Conservation (phyloP, 176 grass and related monocot species). For the Thalia dealbata region DNA sequence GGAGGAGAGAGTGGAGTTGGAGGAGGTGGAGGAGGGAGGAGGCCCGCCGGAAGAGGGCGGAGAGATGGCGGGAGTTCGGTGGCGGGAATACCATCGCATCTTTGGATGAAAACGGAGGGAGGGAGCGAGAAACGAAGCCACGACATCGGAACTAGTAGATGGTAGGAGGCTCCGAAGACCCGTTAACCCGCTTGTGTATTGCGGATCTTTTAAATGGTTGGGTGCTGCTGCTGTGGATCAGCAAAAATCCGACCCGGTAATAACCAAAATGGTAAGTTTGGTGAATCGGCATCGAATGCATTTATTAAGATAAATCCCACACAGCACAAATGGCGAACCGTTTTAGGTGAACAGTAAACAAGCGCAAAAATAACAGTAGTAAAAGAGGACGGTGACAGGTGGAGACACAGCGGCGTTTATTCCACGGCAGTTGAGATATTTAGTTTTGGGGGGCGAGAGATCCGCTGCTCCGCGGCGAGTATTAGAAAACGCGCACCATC, state of each 20-base stretch:
- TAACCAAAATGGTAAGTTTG: no score
- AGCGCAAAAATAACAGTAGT: no score
- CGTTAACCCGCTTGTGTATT: not conserved
- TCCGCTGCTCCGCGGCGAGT: not conserved
- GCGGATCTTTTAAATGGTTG: not conserved
- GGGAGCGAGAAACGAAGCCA: not conserved
- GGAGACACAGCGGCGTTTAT: not conserved
- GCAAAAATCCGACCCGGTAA: no score
- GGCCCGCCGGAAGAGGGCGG: conserved; percentile 11
- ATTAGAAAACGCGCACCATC: not conserved
- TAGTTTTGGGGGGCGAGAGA: not conserved
- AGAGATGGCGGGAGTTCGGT: not conserved
- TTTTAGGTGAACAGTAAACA: no score
- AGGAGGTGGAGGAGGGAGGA: conserved; percentile 11
- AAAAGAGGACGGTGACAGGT: not conserved
- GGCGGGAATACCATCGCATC: conserved; percentile 13
- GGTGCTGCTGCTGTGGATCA: no score
- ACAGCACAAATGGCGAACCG: no score
- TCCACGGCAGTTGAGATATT: not conserved
- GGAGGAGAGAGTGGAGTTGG: conserved; percentile 25
- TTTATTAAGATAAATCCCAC: no score
- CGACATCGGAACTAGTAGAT: no score
- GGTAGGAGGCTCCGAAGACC: not conserved
- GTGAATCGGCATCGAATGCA: no score
- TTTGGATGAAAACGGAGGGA: not conserved